Evolutionary conservation across 2,329 filamentous ascomycete genomes (phyloP).

Genomic region (Arthrobotrys iridis): DNA sequence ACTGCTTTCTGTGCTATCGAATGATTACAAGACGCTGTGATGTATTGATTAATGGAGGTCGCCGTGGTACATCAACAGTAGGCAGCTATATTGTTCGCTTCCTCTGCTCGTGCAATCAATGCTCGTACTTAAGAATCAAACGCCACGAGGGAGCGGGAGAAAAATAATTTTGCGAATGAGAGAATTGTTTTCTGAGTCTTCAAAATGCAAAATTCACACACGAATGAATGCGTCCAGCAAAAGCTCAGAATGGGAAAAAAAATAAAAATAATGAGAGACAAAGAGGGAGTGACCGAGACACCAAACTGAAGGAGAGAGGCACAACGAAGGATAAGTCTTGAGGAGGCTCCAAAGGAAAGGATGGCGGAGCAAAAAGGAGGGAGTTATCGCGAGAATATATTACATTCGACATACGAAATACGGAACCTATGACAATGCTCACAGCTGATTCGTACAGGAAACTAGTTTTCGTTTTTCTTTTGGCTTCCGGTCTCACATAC

Average conservation of each 20-base stretch:
- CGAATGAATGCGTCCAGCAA: conserved; percentile 17
- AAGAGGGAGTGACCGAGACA: conserved; percentile 6
- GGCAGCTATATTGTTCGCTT: neutral
- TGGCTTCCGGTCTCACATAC: conserved; percentile 36
- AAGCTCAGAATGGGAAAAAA: neutral
- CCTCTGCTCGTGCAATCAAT: conserved; percentile 2
- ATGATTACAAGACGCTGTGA: neutral
- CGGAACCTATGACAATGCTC: neutral
- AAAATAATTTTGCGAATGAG: conserved; percentile 16
- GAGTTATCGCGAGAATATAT: conserved; percentile 53
- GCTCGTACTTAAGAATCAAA: neutral
- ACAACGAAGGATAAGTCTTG: neutral
- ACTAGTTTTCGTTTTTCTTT: conserved; percentile 23
- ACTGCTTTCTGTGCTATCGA: neutral
- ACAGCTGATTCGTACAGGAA: neutral
- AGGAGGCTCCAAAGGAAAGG: conserved; percentile 17
- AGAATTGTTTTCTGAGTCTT: conserved; percentile 13
- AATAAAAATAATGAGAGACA: conserved; percentile 19
- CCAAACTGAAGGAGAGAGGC: conserved; percentile 5
- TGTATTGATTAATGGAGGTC: conserved; percentile 25
- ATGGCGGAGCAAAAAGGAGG: conserved; percentile 51
- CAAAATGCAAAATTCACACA: conserved; percentile 21
- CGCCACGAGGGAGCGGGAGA: neutral
- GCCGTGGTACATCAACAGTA: conserved; percentile 25
- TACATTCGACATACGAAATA: neutral